These are phyloP conservation scores for Podosphaera aphanis DNA, from an alignment of 2,329 filamentous ascomycete genomes.

Conservation along the genomic window DNA sequence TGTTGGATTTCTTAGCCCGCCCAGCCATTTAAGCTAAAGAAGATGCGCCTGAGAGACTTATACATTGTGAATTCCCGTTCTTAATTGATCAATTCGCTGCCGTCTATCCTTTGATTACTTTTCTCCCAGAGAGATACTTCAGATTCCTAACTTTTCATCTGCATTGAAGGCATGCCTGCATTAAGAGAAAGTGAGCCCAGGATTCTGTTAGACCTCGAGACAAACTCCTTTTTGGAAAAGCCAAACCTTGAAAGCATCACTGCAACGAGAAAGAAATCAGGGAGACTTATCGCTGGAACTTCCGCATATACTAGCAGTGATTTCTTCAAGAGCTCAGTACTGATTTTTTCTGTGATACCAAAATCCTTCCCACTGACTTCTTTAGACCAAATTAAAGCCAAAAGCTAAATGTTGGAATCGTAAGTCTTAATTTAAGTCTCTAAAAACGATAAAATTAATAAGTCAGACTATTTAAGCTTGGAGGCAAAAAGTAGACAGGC, in stretches of 20 bases:
- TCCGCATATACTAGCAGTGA: constrained; percentile 60
- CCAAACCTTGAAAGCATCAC: constrained; percentile 29
- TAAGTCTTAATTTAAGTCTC: constrained; percentile 24
- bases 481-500: constrained; percentile 38
- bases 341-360: constrained; percentile 11
- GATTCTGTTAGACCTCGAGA: background rate
- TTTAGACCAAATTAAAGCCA: constrained; percentile 35
- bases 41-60: too few relatives aligned
- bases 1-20: too few relatives aligned
- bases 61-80: too few relatives aligned
- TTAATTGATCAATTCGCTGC: too few relatives aligned
- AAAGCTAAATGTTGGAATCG: constrained; percentile 66
- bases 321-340: constrained; percentile 56
- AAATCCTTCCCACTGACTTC: constrained; percentile 5
- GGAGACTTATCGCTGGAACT: constrained; percentile 47
- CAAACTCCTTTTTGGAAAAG: background rate
- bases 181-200: background rate
- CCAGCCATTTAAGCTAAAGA: too few relatives aligned
- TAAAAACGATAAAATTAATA: constrained; percentile 2
- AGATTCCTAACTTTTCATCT: background rate
- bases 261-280: constrained; percentile 45
- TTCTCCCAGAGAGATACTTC: too few relatives aligned
- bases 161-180: background rate
- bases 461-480: constrained; percentile 27
- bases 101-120: too few relatives aligned